These are phyloP conservation scores for Aspergillus asperescens DNA, from an alignment of 495 filamentous ascomycete genomes.

Conservation along the genomic window DNA sequence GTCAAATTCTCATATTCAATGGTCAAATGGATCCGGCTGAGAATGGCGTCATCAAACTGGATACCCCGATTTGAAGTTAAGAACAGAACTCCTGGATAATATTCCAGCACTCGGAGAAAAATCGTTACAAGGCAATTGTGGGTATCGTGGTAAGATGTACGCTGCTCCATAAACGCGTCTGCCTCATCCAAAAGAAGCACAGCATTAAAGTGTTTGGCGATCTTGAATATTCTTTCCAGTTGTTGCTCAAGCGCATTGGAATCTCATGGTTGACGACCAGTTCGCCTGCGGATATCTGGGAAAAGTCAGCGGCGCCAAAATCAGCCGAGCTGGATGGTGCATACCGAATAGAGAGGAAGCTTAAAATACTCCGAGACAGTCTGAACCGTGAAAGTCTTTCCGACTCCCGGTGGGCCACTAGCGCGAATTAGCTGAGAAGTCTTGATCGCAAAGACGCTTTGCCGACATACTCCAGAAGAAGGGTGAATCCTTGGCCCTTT, in stretches of 20 bases:
- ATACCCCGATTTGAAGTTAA: conserved; percentile 28
- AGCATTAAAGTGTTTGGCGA: conserved; percentile 28
- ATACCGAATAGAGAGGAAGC: not conserved
- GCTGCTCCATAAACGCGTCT: conserved; percentile 38
- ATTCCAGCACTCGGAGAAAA: conserved; percentile 54
- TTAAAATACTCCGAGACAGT: not conserved
- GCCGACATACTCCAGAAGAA: not conserved
- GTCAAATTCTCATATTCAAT: conserved; percentile 38
- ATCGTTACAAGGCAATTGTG: conserved; percentile 31
- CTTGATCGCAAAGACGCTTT: not conserved
- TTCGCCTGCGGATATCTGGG: conserved; percentile 22
- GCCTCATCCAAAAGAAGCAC: conserved; percentile 41
- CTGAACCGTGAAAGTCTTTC: not conserved
- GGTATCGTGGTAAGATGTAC: conserved; percentile 19
- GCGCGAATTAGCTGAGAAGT: not conserved
- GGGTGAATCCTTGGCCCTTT: not conserved
- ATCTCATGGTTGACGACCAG: conserved; percentile 18
- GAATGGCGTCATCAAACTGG: conserved; percentile 39
- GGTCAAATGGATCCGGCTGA: conserved; percentile 40
- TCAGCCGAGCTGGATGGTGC: not conserved
- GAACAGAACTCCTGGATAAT: conserved; percentile 42
- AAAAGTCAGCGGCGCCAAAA: not conserved
- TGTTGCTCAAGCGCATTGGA: conserved; percentile 17
- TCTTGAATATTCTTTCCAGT: conserved; percentile 23
- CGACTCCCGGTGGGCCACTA: not conserved